Conservation (phyloP, 176 grass and related monocot genomes). For the Aegilops longissima region DNA sequence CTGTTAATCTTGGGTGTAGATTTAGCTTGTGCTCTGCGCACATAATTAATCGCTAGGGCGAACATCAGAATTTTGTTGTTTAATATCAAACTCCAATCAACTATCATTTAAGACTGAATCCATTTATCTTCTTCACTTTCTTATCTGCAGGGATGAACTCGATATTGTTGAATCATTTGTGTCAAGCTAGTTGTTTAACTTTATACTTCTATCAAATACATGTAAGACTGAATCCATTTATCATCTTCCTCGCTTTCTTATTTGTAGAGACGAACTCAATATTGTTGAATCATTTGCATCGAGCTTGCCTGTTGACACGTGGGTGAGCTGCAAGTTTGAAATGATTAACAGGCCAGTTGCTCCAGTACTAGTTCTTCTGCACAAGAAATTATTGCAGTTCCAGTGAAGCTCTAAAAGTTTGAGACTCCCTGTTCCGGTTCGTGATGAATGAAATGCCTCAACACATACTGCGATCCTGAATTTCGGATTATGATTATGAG, state of each 20-base stretch:
- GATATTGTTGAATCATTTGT: slow-evolving; percentile 61
- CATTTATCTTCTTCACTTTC: slow-evolving; percentile 16
- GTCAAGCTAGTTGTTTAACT: slow-evolving; percentile 39
- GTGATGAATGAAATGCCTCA: background rate
- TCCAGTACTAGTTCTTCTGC: slow-evolving; percentile 66
- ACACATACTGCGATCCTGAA: background rate
- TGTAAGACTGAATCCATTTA: background rate
- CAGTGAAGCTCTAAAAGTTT: background rate
- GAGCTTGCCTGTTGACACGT: slow-evolving; percentile 59
- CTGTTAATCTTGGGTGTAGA: no score
- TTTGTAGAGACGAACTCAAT: slow-evolving; percentile 64
- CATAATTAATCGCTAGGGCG: no score
- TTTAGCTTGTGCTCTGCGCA: no score
- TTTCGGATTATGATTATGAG: background rate
- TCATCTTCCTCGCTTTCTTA: slow-evolving; percentile 1
- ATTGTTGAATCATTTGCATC: slow-evolving; percentile 69
- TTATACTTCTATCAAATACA: background rate
- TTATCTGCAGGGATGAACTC: slow-evolving; percentile 64
- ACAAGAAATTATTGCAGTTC: slow-evolving; percentile 55
- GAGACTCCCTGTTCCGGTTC: background rate
- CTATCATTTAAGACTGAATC: background rate
- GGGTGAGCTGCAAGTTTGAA: slow-evolving; percentile 73
- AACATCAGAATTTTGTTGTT: background rate
- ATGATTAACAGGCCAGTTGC: slow-evolving; percentile 71
- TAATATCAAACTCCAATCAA: background rate